phyloP scores from a whole-genome alignment of 169 alveolate genomes.

The Plasmodium knowlesi region DNA sequence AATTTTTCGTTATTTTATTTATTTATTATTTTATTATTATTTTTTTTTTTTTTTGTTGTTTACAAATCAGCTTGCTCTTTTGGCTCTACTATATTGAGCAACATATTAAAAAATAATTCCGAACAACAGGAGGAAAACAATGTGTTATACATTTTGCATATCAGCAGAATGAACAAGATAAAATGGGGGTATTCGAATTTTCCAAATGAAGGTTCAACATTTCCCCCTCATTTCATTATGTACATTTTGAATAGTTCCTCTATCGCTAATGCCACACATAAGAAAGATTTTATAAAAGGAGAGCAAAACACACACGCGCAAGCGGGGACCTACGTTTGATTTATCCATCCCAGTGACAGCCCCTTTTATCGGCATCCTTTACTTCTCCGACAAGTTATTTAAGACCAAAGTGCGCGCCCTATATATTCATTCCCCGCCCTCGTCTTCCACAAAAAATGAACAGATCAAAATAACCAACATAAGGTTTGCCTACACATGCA shows the following conservation, averaged over 20 bases:
- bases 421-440: not conserved
- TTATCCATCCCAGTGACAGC: not conserved
- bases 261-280: not conserved
- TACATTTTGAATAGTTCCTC: not conserved
- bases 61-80: not conserved
- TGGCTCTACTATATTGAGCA: not conserved
- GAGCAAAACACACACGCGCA: not conserved
- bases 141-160: not conserved
- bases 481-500: not conserved
- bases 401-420: not conserved
- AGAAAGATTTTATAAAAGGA: not conserved
- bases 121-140: not conserved
- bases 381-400: conserved; percentile 1
- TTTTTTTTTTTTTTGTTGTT: not conserved
- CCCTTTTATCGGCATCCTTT: not conserved
- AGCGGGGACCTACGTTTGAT: not conserved
- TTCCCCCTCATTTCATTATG: not conserved
- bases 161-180: not conserved
- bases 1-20: not conserved
- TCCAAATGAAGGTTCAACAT: not conserved
- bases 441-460: not conserved
- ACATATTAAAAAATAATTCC: not conserved
- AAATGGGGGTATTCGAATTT: not conserved
- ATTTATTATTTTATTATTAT: not conserved
- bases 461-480: conserved; percentile 3